A percentile compares a stretch with the other conserved stretches of the same genome.
phyloP scores from a whole-genome alignment of 2,329 filamentous ascomycete species.

The Berkeleyomyces basicola region DNA sequence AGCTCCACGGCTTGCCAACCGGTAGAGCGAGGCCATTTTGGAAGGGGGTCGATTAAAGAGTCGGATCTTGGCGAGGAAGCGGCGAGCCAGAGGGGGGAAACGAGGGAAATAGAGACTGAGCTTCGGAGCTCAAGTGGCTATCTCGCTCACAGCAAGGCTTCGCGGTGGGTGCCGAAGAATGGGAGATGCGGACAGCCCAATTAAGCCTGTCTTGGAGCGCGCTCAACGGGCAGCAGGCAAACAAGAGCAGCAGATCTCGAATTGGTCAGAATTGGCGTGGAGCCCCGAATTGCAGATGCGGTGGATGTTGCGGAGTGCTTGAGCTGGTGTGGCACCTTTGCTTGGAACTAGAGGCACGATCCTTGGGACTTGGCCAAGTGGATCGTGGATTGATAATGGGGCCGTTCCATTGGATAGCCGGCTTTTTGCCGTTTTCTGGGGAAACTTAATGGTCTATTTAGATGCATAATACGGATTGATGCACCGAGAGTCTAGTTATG shows the following conservation, averaged over 20 bases:
- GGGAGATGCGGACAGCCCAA: not conserved
- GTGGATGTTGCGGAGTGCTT: not conserved
- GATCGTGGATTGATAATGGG: slow-evolving; percentile 4
- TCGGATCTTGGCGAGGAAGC: slow-evolving; percentile 13
- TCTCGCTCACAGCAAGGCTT: not conserved
- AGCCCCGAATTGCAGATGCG: slow-evolving; percentile 10
- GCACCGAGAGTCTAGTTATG: not conserved
- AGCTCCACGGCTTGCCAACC: slow-evolving; percentile 53
- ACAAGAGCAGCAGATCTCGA: not conserved
- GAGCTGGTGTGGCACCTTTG: slow-evolving; percentile 1
- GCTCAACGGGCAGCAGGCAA: slow-evolving; percentile 6
- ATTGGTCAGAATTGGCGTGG: slow-evolving; percentile 2
- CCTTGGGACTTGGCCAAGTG: not conserved
- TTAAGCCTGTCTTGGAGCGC: not conserved
- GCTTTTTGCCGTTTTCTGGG: slow-evolving; percentile 9
- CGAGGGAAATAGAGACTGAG: not conserved
- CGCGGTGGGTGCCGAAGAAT: not conserved
- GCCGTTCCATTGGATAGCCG: slow-evolving; percentile 9
- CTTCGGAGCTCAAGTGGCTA: not conserved
- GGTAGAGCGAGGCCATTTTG: slow-evolving; percentile 54
- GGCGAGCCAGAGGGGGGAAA: not conserved
- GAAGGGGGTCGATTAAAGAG: slow-evolving; percentile 13
- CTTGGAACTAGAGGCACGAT: slow-evolving; percentile 1
- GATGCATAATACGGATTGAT: not conserved
- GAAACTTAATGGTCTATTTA: not conserved